These are phyloP conservation scores for Trametes cinnabarina DNA, from an alignment of 768 basidiomycete species.

Conservation along the genomic window DNA sequence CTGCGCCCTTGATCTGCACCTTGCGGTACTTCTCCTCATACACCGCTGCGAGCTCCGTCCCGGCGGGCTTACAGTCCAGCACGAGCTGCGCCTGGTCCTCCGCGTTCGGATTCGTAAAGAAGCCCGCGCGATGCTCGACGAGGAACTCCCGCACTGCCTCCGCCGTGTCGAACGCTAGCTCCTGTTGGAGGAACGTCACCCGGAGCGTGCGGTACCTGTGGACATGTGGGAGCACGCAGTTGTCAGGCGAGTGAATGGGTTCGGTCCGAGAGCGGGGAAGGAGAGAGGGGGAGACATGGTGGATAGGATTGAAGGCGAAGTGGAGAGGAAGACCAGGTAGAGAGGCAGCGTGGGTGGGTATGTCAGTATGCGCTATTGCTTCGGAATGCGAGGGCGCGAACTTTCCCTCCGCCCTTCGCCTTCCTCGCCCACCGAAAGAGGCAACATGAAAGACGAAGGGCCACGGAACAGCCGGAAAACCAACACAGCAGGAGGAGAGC, in stretches of 20 bases:
- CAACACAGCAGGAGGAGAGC: not conserved
- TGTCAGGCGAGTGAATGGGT: not conserved
- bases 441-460: slow-evolving; percentile 3
- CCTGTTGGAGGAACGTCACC: slow-evolving; percentile 72
- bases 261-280: not conserved
- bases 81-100: slow-evolving; percentile 57
- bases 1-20: slow-evolving; percentile 90
- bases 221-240: not conserved
- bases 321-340: not conserved
- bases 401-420: not conserved
- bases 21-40: slow-evolving; percentile 83
- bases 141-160: slow-evolving; percentile 69
- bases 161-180: slow-evolving; percentile 79
- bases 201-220: slow-evolving; percentile 80
- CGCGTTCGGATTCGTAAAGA: slow-evolving; percentile 62
- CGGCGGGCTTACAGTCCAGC: slow-evolving; percentile 70
- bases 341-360: not conserved
- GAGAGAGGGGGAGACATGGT: not conserved
- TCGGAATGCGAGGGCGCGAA: not conserved
- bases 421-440: not conserved
- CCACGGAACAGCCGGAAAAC: not conserved
- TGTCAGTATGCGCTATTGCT: not conserved
- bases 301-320: not conserved
- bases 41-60: slow-evolving; percentile 52
- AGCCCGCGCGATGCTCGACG: slow-evolving; percentile 60